Evolutionary conservation across 2,329 filamentous ascomycete species (phyloP), one percentile per base, ranked within the genome.

Genomic region (Amylocarpus encephaloides): DNA sequence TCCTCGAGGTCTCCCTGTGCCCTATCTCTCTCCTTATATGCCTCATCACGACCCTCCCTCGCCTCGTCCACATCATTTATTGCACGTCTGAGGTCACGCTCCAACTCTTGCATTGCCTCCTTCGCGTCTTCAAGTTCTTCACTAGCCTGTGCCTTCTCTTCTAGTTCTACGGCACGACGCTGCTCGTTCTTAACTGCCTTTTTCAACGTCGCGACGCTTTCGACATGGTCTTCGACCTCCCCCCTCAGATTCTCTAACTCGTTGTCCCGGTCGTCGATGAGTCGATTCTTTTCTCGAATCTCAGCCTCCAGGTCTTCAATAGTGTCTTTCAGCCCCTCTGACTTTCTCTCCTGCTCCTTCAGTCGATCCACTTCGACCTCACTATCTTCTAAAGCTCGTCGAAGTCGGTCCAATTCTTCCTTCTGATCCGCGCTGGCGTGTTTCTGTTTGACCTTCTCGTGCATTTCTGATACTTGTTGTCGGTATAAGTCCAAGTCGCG

Each of bases 401-500:
- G 78, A 29, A 90, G 66, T 41, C 73, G 72, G 32, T 83, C 76
- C 35, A 82, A 64, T 62, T 83, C 81, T 19, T 71, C 72, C 45
- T 80, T 82, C 58, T 88, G 77, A 51, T 75, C 80, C 57, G 89
- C 82, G 61, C 90, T 83, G 10, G 79, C 79, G 56, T 89, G 83
- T 62, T 85, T 86, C 61, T 80, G 80, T 68, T 88, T 89, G 48
- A 88, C 78, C 62, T 86, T 87, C 53, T 94, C 86, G 55, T 91
- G 86, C 53, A 95, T 80, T 55, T 94, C 88, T 49, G 84, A 71
- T 57, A 96, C 82, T 65, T 95, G 88, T 60, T 86, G 76, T 48
- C 86, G 82, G 66, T 94, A 95, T 51, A 78, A 77, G 64, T 95
- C 91, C 2, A 97, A 76, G 53, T 96, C 89, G 57, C 83, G 84